Percentiles rank a stretch among this genome's conserved stretches.
phyloP scores from a whole-genome alignment of 768 basidiomycete genomes.

The Glaciozyma martinii region DNA sequence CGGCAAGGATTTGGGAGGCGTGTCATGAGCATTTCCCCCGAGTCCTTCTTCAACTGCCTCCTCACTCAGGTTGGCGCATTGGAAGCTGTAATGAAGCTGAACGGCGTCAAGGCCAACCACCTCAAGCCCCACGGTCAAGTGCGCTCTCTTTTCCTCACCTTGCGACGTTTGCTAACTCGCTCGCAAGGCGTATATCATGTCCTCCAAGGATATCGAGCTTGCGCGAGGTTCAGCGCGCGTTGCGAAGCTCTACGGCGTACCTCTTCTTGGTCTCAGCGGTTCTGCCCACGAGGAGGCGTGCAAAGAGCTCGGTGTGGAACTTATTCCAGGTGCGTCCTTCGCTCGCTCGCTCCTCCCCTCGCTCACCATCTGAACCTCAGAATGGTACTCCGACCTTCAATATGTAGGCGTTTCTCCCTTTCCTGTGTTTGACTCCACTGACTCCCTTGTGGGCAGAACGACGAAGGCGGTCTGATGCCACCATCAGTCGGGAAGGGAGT shows the following conservation, averaged over 20 bases:
- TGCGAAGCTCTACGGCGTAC: conserved; percentile 50
- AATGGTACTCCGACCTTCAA: conserved; percentile 61
- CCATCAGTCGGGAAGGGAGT: no score
- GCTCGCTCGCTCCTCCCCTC: background rate
- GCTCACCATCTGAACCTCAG: conserved; percentile 36
- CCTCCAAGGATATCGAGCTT: conserved; percentile 49
- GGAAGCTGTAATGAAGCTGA: conserved; percentile 50
- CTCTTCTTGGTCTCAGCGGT: conserved; percentile 57
- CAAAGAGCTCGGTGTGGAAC: conserved; percentile 50
- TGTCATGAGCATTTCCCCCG: conserved; percentile 38
- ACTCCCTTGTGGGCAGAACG: no score
- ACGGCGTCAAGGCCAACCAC: conserved; percentile 52
- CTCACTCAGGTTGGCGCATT: conserved; percentile 63
- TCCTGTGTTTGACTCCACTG: no score
- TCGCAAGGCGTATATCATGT: conserved; percentile 50
- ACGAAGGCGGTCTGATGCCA: no score
- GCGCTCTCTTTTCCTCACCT: no score
- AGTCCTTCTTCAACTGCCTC: conserved; percentile 52
- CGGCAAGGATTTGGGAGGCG: conserved; percentile 24
- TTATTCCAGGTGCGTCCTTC: conserved; percentile 50
- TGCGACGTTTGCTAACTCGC: no score
- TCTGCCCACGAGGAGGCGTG: conserved; percentile 55
- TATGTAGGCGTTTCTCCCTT: conserved; percentile 39
- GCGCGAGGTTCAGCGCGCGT: conserved; percentile 52
- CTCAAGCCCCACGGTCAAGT: conserved; percentile 49